Percentiles rank a stretch among this genome's conserved stretches.
These are phyloP conservation scores for Penicillium manginii DNA, from an alignment of 495 filamentous ascomycete species.

Conservation along the genomic window DNA sequence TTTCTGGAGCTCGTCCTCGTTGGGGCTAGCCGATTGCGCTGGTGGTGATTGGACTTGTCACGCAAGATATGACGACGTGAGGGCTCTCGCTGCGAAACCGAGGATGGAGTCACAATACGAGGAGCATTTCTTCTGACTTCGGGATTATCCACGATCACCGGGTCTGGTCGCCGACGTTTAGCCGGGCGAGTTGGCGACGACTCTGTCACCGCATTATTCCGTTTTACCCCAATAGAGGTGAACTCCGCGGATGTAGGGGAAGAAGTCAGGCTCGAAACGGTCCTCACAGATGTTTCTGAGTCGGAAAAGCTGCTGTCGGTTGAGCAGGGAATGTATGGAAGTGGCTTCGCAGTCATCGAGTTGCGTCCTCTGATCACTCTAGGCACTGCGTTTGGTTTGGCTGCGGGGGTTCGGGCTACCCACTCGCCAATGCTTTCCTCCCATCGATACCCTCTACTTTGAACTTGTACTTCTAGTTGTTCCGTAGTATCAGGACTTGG, in stretches of 20 bases:
- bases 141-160: slow-evolving; percentile 15
- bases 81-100: slow-evolving; percentile 14
- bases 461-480: slow-evolving; percentile 18
- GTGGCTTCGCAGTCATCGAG: slow-evolving; percentile 13
- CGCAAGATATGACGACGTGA: slow-evolving; percentile 21
- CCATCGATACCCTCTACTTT: slow-evolving; percentile 47
- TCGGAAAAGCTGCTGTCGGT: slow-evolving; percentile 31
- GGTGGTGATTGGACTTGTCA: slow-evolving; percentile 21
- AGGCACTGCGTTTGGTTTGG: slow-evolving; percentile 22
- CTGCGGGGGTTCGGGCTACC: slow-evolving; percentile 51
- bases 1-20: slow-evolving; percentile 3
- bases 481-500: slow-evolving; percentile 16
- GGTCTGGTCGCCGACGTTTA: slow-evolving; percentile 33
- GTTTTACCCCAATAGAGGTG: slow-evolving; percentile 31
- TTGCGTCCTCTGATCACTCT: slow-evolving; percentile 15
- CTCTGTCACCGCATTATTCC: slow-evolving; percentile 18
- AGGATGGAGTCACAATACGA: slow-evolving; percentile 6
- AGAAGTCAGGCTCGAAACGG: slow-evolving; percentile 37
- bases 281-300: slow-evolving; percentile 20
- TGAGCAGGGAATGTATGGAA: slow-evolving; percentile 23
- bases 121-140: slow-evolving; percentile 1
- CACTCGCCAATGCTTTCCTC: slow-evolving; percentile 60
- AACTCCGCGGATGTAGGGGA: slow-evolving; percentile 34
- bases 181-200: slow-evolving; percentile 21
- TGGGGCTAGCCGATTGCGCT: neutral